Conservation (phyloP, 78 protist species). For the Bodo saltans region DNA sequence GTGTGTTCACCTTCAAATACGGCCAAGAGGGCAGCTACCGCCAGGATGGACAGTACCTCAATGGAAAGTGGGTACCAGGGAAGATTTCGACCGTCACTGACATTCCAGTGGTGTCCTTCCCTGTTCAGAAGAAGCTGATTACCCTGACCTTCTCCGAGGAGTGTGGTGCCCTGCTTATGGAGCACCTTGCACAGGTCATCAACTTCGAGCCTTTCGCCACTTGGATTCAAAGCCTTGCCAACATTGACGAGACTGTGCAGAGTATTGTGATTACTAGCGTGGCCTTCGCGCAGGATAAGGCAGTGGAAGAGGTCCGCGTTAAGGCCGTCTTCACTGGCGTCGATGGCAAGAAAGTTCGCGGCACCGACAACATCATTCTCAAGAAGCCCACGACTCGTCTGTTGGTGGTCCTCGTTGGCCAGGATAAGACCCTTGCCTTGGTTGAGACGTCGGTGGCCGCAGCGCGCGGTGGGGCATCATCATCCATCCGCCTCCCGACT, state of each 20-base stretch:
- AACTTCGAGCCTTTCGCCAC: neutral
- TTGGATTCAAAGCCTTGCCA: neutral
- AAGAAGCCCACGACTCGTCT: neutral
- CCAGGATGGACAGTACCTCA: slow-evolving; percentile 4
- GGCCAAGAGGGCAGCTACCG: neutral
- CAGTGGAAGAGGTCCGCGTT: neutral
- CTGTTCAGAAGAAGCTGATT: neutral
- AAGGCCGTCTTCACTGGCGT: neutral
- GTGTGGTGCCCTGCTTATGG: neutral
- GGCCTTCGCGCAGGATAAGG: neutral
- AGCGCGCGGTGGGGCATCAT: neutral
- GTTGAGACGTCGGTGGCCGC: neutral
- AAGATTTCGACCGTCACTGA: neutral
- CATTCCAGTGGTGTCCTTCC: neutral
- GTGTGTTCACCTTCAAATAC: neutral
- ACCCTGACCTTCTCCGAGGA: neutral
- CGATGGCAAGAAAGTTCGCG: neutral
- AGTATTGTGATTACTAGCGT: neutral
- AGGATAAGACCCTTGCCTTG: neutral
- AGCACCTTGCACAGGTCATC: neutral
- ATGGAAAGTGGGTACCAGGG: slow-evolving; percentile 1
- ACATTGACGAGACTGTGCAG: neutral
- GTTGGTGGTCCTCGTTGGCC: neutral
- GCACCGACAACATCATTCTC: neutral
- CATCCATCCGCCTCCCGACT: neutral